Evolutionary conservation across 768 basidiomycete species (phyloP), one percentile per base, ranked within the genome.

Genomic region (Lyophyllum shimeji): DNA sequence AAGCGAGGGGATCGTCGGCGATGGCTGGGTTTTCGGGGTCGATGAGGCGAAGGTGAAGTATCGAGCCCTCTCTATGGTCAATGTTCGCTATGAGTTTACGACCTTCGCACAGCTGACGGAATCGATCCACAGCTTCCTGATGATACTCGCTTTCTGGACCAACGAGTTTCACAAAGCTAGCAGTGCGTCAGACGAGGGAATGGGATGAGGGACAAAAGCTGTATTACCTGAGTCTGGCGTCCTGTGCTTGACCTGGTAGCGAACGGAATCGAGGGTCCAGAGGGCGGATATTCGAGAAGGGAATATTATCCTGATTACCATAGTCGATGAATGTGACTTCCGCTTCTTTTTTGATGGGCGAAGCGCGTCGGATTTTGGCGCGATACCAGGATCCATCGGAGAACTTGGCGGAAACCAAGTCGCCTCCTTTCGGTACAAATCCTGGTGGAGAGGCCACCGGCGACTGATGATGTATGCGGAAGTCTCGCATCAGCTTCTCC

Each of bases 351-450:
- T 95, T 97, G 40, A 91, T 63, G 3, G 92, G 84, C 44, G 93
- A 95, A n/a, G 84, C 75, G 20, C 91, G 82, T 50, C 90, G 89
- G 57, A 98, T 87, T 74, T 86, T 91, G 43, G 96, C 96, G 50
- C 96, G 90, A 72, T 98, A 98, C 97, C 96, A 99, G 46, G 87
- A 78, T 7, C 92, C 92, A 65, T 97, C 90, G 46, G 89, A 90
- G 73, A 98, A 98, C 67, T 94, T 94, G 17, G 95, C 96, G 12
- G 93, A 93, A 17, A 99, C 92, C 24, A 98, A 77, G 54, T 98
- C 95, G 7, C 95, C 95, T 18, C 81, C 84, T 66, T 84, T 86
- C 0, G 96, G 96, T 4, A 77, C 76, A 65, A 94, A 95, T 48
- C 81, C 83, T n/a, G 87, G 63, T 3, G 90, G 79, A 17, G 81